These are phyloP conservation scores for Agastache rugosa DNA, from an alignment of 257 asterid species.

Conservation along the genomic window DNA sequence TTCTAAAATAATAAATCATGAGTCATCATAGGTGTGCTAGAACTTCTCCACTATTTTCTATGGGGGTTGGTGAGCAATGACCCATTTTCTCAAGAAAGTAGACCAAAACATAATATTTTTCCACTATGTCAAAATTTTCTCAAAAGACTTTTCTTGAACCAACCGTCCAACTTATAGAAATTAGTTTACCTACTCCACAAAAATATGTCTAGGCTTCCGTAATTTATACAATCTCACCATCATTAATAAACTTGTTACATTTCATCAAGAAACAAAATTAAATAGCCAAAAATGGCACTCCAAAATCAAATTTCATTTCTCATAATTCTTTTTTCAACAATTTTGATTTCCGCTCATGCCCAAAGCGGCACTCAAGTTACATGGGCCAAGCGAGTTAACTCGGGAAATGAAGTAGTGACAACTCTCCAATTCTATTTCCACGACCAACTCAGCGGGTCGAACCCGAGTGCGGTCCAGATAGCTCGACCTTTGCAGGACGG, in stretches of 20 bases:
- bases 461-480: slow-evolving; percentile 61
- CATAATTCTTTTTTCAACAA: slow-evolving; percentile 12
- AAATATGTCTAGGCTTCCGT: neutral
- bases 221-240: neutral
- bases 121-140: neutral
- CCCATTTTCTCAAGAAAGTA: neutral
- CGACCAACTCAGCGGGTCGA: slow-evolving; percentile 66
- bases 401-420: slow-evolving; percentile 56
- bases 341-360: slow-evolving; percentile 31
- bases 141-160: neutral
- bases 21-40: neutral
- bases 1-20: neutral
- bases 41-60: neutral
- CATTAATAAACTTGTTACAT: neutral
- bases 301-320: neutral
- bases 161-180: neutral
- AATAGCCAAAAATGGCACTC: slow-evolving; percentile 39
- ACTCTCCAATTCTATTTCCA: slow-evolving; percentile 82
- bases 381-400: slow-evolving; percentile 58
- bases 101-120: neutral
- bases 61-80: slow-evolving; percentile 8
- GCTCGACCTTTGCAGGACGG: slow-evolving; percentile 47
- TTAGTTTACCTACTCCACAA: slow-evolving; percentile 14
- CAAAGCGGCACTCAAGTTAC: slow-evolving; percentile 38
- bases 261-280: neutral